Evolutionary conservation across 2,329 filamentous ascomycete genomes (phyloP).

Genomic region (Rutstroemia sp.): DNA sequence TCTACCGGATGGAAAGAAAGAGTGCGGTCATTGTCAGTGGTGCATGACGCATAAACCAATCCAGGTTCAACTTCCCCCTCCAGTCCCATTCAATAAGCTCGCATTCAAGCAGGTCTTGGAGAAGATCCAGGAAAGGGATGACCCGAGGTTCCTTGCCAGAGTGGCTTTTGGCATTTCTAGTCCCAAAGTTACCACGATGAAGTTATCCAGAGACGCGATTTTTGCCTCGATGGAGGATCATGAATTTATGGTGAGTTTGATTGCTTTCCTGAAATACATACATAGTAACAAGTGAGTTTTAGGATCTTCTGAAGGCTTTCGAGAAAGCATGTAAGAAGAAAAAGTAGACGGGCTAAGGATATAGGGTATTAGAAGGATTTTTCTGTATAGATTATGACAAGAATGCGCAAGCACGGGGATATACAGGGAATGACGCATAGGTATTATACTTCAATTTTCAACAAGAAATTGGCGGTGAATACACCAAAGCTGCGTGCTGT

Average conservation of each 20-base stretch:
- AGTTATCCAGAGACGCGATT: conserved; percentile 36
- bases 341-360: background rate
- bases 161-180: conserved; percentile 57
- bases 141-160: conserved; percentile 50
- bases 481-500: no score
- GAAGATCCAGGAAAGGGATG: conserved; percentile 42
- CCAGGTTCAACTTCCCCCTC: conserved; percentile 33
- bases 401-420: no score
- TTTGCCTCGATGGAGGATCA: conserved; percentile 50
- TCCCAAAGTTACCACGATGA: conserved; percentile 43
- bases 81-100: conserved; percentile 32
- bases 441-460: no score
- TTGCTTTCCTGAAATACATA: background rate
- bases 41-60: conserved; percentile 35
- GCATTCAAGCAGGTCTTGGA: conserved; percentile 39
- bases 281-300: background rate
- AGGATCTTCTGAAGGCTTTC: conserved; percentile 8
- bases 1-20: conserved; percentile 34
- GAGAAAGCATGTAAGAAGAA: background rate
- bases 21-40: conserved; percentile 50
- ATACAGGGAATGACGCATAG: no score
- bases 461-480: no score
- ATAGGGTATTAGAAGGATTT: background rate
- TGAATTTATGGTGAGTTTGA: conserved; percentile 39
- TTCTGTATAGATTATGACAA: no score